phyloP scores from a whole-genome alignment of 1,139 yeast genomes.

The Taphrina betulina region DNA sequence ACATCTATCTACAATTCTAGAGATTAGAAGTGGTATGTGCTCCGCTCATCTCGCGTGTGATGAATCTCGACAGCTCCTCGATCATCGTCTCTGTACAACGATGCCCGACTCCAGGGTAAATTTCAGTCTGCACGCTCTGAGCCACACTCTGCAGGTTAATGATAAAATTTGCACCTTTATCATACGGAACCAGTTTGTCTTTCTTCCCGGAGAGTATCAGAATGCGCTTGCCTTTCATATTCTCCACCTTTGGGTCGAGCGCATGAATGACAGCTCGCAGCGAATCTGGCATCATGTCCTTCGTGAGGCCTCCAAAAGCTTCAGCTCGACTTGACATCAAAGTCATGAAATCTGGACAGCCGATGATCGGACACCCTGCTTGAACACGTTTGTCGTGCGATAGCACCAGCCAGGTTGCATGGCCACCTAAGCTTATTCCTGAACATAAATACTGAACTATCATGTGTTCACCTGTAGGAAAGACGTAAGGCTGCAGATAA shows the following conservation, averaged over 20 bases:
- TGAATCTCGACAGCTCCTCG: constrained; percentile 7
- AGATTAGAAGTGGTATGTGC: not conserved
- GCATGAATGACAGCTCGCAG: constrained; percentile 26
- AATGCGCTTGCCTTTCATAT: constrained; percentile 36
- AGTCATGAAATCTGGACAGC: constrained; percentile 37
- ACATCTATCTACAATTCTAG: not conserved
- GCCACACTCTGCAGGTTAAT: constrained; percentile 2
- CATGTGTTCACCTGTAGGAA: constrained; percentile 43
- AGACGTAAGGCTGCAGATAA: constrained; percentile 50
- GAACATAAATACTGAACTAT: constrained; percentile 46
- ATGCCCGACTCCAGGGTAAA: constrained; percentile 27
- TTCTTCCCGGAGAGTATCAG: constrained; percentile 37
- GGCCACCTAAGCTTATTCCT: constrained; percentile 66
- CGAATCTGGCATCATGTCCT: constrained; percentile 34
- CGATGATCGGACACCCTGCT: constrained; percentile 38
- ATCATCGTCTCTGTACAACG: constrained; percentile 23
- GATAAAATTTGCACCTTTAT: constrained; percentile 11
- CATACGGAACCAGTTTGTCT: constrained; percentile 38
- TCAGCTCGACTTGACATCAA: constrained; percentile 36
- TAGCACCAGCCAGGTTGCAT: constrained; percentile 48
- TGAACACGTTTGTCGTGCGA: constrained; percentile 36
- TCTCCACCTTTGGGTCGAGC: constrained; percentile 34
- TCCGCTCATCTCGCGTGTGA: constrained; percentile 11
- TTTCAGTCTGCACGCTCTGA: constrained; percentile 6
- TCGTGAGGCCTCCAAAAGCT: constrained; percentile 4